These are phyloP conservation scores for Vitis vinifera DNA, from an alignment of 164 flowering plant species.

Conservation along the genomic window DNA sequence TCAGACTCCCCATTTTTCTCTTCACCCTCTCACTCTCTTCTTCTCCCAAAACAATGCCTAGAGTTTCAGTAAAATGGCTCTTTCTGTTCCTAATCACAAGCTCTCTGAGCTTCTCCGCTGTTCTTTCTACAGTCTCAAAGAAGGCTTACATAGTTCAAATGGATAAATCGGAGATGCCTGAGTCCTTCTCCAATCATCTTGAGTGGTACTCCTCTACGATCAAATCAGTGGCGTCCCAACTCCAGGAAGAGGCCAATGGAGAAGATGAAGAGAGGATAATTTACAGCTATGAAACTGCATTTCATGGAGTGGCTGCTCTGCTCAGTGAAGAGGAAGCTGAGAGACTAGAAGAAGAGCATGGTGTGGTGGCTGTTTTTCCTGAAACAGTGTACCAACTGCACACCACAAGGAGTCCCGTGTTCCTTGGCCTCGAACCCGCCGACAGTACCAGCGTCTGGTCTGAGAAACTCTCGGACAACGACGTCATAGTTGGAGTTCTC, in stretches of 20 bases:
- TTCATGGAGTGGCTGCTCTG: constrained; percentile 79
- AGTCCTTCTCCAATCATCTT: constrained; percentile 42
- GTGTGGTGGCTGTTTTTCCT: constrained; percentile 59
- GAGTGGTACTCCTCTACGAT: constrained; percentile 73
- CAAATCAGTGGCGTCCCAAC: constrained; percentile 25
- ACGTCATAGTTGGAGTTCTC: constrained; percentile 77
- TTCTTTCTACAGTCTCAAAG: constrained; percentile 22
- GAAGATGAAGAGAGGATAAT: constrained; percentile 48
- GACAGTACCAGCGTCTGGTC: constrained; percentile 45
- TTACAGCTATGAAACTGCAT: constrained; percentile 66
- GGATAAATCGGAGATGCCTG: constrained; percentile 61
- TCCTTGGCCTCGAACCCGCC: constrained; percentile 60
- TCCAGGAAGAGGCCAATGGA: not conserved
- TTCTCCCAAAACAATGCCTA: constrained; percentile 15
- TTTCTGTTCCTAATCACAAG: constrained; percentile 17
- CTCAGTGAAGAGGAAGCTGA: constrained; percentile 58
- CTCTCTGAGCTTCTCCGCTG: constrained; percentile 12
- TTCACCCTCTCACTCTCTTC: not conserved
- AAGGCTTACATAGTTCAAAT: constrained; percentile 73
- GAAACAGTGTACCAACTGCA: constrained; percentile 66
- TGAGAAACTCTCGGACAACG: constrained; percentile 31
- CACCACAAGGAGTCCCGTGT: constrained; percentile 84
- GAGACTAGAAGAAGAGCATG: constrained; percentile 42
- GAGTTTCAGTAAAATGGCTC: constrained; percentile 26
- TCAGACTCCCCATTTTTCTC: too few species aligned